Base-by-base conservation (phyloP, 192 early-diverging fungal species). In the Backusella westeae region DNA sequence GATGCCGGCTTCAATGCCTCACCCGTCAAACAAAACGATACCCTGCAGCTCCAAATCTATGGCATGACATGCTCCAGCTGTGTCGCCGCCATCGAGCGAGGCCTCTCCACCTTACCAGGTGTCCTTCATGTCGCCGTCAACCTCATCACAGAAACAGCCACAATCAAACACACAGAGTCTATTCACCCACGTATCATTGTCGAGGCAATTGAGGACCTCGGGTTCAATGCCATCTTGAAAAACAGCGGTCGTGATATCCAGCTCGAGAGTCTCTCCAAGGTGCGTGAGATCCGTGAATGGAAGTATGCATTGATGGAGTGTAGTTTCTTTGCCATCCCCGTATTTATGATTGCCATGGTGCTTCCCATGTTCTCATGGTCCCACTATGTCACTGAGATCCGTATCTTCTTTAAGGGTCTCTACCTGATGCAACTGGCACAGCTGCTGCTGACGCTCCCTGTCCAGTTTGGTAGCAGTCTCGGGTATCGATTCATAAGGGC, bases 31-130 rank as follows among this genome's bases (percentile, higher is more conserved):
- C 26, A 42, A 36, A 69, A 77, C 95, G 67, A 78, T 69, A 44
- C 19, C 0, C 10, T 78, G 0, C 69, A 76, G 14, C 65, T 78
- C 5, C 68, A 76, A 23, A 46, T 97, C 36, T 83, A 84, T 41
- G 96, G 96, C 1, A 95, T 98, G 92, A 93, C 94, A 0, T 98
- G 96, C 46, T 89, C 91, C 1, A 93, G 94, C 15, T 98, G 96
- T 82, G 93, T 96, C 15, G 84, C 83, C 19, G 82, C 90, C 6
- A 90, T 98, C 69, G 89, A 93, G 78, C 77, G 78, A 1, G 87
- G 84, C 21, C 77, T 94, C 0, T 42, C 67, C 8, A 86, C 85
- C 34, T 42, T 89, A 78, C 81, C 82, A 5, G 92, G 90, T 0
- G 67, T 81, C 2, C 26, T 73, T 2, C 9, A 71, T 7, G 75